Conservation (phyloP, 345 rosid species). For the Dovyalis caffra region DNA sequence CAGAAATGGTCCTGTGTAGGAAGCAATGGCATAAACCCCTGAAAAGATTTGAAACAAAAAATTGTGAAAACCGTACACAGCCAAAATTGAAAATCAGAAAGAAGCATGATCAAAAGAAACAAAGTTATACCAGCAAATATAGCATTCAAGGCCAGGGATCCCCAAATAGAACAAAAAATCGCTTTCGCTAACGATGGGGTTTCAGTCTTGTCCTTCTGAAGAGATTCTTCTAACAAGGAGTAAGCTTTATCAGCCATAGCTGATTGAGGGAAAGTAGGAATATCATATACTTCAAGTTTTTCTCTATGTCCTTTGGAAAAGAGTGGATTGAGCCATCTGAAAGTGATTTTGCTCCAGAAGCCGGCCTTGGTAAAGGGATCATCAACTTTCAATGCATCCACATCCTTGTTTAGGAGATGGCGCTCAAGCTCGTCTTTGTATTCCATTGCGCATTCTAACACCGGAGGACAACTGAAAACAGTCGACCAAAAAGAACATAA, state of each 20-base stretch:
- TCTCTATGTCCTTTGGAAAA: neutral
- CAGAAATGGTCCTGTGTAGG: conserved; percentile 58
- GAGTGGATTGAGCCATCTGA: neutral
- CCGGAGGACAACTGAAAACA: no score
- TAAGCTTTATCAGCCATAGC: conserved; percentile 55
- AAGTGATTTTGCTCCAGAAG: neutral
- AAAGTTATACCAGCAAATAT: conserved; percentile 51
- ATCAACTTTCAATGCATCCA: neutral
- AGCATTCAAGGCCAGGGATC: conserved; percentile 48
- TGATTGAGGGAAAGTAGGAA: conserved; percentile 54
- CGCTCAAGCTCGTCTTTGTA: neutral
- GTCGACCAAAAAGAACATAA: no score
- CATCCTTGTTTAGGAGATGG: neutral
- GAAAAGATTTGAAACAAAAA: neutral
- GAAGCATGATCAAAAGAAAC: neutral
- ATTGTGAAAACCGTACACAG: no score
- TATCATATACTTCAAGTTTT: conserved; percentile 44
- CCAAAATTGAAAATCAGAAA: neutral
- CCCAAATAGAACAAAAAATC: conserved; percentile 40
- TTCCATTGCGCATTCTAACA: no score
- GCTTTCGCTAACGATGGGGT: conserved; percentile 37
- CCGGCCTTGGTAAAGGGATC: neutral
- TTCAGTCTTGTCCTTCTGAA: conserved; percentile 36
- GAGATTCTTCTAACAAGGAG: conserved; percentile 45
- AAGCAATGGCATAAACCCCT: conserved; percentile 55